phyloP scores from a whole-genome alignment of 106 monocot genomes.

The Gastrodia elata region DNA sequence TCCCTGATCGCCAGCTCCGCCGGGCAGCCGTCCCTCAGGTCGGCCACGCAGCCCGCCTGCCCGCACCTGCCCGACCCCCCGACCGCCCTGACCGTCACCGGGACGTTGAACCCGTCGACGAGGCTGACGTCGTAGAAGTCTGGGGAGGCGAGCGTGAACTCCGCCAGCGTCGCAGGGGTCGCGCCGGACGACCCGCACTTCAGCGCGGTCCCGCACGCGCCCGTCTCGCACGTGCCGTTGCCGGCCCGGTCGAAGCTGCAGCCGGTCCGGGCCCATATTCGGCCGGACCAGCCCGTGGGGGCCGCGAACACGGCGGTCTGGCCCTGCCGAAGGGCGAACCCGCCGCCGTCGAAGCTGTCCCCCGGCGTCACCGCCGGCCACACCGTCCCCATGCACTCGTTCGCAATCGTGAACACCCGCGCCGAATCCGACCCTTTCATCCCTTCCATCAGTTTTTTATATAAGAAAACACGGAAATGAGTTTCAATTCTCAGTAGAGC shows the following conservation, averaged over 20 bases:
- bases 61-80: slow-evolving; percentile 50
- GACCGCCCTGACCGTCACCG: slow-evolving; percentile 54
- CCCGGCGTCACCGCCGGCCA: slow-evolving; percentile 77
- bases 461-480: neutral
- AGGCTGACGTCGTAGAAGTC: slow-evolving; percentile 93
- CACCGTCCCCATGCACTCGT: slow-evolving; percentile 58
- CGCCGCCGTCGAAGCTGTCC: slow-evolving; percentile 55
- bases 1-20: slow-evolving; percentile 47
- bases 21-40: slow-evolving; percentile 50
- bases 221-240: slow-evolving; percentile 70
- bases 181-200: slow-evolving; percentile 57
- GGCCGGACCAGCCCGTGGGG: slow-evolving; percentile 72
- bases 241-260: slow-evolving; percentile 55
- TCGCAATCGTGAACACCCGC: slow-evolving; percentile 59
- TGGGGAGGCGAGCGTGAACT: slow-evolving; percentile 57
- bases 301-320: slow-evolving; percentile 58
- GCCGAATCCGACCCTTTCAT: slow-evolving; percentile 24
- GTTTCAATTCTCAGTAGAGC: neutral
- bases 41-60: slow-evolving; percentile 60
- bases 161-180: slow-evolving; percentile 63
- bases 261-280: slow-evolving; percentile 86
- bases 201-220: slow-evolving; percentile 45
- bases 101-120: slow-evolving; percentile 92
- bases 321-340: slow-evolving; percentile 48
- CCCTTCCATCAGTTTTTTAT: slow-evolving; percentile 8